Evolutionary conservation across 371 early-diverging fungal genomes (phyloP), one percentile per base, ranked within the genome.

Genomic region (Rhizomucor pusillus): DNA sequence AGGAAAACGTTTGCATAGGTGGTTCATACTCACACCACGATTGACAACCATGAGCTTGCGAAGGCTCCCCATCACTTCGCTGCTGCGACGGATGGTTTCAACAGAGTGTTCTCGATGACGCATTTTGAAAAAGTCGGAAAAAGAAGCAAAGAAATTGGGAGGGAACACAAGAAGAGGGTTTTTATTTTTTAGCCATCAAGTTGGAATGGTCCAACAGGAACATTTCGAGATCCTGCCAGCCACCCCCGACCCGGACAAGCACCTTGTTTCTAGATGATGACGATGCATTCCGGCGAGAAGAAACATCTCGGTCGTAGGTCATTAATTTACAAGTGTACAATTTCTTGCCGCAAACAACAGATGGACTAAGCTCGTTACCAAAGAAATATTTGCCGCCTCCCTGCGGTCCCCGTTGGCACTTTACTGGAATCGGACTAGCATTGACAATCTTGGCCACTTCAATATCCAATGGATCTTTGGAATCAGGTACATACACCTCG

Each of bases 191-290:
- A 29, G 71, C 66, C 58, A 75, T 78, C 22, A 70, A 52, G 41
- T 56, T 59, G 47, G 70, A 65, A 35, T 77, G 75, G 43, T 79
- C 77, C 16, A 82, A 56, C 55, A 86, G 67, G 56, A 84, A 86
- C 57, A 80, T 72, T 39, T 86, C 84, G 35, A 86, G 62, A 57
- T 84, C 84, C 52, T 84, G 82, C 83, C 83, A 86, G 18, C 86
- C 85, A n/a, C 85, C 84, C 29, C 86, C 85, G 1, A 84, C 84
- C 33, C 85, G 81, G n/a, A 84, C 80, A 48, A 83, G 53, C 10
- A 84, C 85, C 52, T 85, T 85, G 50, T 77, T 79, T 22, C 62
- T 52, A 37, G n/a, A 24, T 59, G 49, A 50, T 56, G 50, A 24
- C 61, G 56, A 10, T 48, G 52, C 10, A 29, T 7, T 7, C 29